These are phyloP conservation scores for Aurinia saxatilis DNA, from an alignment of 345 rosid species.

Conservation along the genomic window DNA sequence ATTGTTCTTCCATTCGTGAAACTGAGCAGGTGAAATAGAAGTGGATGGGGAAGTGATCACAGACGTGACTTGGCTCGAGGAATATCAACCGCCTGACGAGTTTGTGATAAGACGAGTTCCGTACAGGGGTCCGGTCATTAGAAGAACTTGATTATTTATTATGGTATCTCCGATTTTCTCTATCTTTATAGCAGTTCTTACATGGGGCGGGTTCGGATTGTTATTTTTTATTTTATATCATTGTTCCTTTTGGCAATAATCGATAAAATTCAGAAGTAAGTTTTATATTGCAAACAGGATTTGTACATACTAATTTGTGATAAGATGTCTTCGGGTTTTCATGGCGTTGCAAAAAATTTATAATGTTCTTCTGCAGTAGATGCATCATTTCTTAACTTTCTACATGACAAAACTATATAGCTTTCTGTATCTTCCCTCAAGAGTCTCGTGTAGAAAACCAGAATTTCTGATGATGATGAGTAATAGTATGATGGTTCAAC, in stretches of 20 bases:
- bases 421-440: too few species aligned
- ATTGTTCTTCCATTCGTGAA: neutral
- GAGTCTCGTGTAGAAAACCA: too few species aligned
- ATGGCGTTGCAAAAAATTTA: conserved; percentile 11
- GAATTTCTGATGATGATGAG: too few species aligned
- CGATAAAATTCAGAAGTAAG: neutral
- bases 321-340: conserved; percentile 1
- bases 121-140: conserved; percentile 75
- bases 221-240: conserved; percentile 8
- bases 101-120: conserved; percentile 58
- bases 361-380: neutral
- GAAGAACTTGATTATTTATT: conserved; percentile 38
- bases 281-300: conserved; percentile 3
- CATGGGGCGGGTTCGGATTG: neutral
- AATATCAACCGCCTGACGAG: conserved; percentile 77
- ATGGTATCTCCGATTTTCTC: neutral
- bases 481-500: too few species aligned
- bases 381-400: neutral
- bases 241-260: conserved; percentile 1
- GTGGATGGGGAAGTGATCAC: conserved; percentile 46
- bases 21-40: conserved; percentile 47
- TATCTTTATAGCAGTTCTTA: neutral
- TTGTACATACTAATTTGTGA: conserved; percentile 17
- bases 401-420: too few species aligned
- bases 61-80: conserved; percentile 72